Percentiles rank a stretch among this genome's conserved stretches.
Conservation (phyloP, 768 basidiomycete species). For the Macrolepiota fuliginosa region DNA sequence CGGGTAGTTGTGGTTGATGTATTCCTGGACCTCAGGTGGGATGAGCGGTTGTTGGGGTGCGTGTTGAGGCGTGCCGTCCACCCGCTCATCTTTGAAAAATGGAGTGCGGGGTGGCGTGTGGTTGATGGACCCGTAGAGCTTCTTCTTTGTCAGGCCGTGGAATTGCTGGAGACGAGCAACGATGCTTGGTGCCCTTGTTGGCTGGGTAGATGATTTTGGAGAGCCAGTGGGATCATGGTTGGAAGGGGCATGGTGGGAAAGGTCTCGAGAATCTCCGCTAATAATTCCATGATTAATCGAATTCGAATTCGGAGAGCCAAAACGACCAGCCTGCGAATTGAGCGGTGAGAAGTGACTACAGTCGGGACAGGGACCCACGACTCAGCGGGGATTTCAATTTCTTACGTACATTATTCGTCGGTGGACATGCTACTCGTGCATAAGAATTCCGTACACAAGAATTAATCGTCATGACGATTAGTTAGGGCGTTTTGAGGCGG, state of each 20-base stretch:
- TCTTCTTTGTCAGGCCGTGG: slow-evolving; percentile 71
- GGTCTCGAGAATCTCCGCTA: not conserved
- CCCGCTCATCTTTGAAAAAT: slow-evolving; percentile 52
- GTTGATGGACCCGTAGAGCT: slow-evolving; percentile 44
- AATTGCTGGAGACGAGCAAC: slow-evolving; percentile 64
- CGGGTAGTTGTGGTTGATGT: slow-evolving; percentile 8
- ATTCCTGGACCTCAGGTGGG: slow-evolving; percentile 16
- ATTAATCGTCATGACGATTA: slow-evolving; percentile 12
- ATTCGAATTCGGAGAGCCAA: slow-evolving; percentile 8
- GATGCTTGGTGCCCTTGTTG: slow-evolving; percentile 39
- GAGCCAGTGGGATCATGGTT: not conserved
- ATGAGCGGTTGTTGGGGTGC: slow-evolving; percentile 29
- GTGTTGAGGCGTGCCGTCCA: slow-evolving; percentile 19
- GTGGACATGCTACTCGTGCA: slow-evolving; percentile 2
- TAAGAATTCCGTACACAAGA: slow-evolving; percentile 7
- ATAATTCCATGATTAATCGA: not conserved
- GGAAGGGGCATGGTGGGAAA: not conserved
- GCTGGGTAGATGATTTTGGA: not conserved
- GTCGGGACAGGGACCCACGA: not conserved
- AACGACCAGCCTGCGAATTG: slow-evolving; percentile 13
- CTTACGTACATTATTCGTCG: slow-evolving; percentile 13
- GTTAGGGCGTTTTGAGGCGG: slow-evolving; percentile 1
- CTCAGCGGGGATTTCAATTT: not conserved
- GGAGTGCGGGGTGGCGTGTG: slow-evolving; percentile 45
- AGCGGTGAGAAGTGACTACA: not conserved